Conservation (phyloP, 2,329 filamentous ascomycete species). For the Pyricularia pennisetigena region DNA sequence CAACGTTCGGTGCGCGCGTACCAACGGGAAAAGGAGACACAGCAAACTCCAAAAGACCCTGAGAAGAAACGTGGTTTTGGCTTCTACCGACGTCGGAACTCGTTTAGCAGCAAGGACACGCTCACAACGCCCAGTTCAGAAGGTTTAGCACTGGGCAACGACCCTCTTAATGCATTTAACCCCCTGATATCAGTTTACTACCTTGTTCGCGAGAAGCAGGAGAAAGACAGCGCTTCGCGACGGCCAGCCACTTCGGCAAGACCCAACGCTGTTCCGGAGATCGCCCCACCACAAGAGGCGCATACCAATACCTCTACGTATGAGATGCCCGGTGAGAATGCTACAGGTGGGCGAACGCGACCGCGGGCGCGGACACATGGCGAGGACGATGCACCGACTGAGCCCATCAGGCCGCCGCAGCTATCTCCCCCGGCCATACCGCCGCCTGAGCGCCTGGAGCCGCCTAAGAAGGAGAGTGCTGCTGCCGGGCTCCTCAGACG, state of each 20-base stretch:
- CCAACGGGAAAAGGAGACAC: conserved; percentile 55
- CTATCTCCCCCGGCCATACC: conserved; percentile 33
- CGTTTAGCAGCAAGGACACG: conserved; percentile 79
- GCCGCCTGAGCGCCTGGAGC: conserved; percentile 28
- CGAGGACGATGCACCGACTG: conserved; percentile 71
- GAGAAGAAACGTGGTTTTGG: conserved; percentile 81
- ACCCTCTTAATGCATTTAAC: conserved; percentile 88
- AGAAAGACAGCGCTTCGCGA: conserved; percentile 52
- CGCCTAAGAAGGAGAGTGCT: conserved; percentile 74
- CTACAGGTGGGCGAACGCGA: conserved; percentile 72
- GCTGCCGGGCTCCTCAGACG: conserved; percentile 76
- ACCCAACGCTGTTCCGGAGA: conserved; percentile 52
- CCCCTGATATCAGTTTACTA: conserved; percentile 92
- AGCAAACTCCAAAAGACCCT: conserved; percentile 47
- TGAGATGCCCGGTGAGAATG: conserved; percentile 82
- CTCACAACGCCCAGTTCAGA: conserved; percentile 77
- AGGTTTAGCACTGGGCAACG: conserved; percentile 68
- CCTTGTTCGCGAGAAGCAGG: conserved; percentile 88
- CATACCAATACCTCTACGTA: conserved; percentile 80
- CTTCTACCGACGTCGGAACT: conserved; percentile 93
- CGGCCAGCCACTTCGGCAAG: conserved; percentile 27
- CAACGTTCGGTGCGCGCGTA: conserved; percentile 69
- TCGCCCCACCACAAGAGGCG: conserved; percentile 73
- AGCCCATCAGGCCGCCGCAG: conserved; percentile 56
- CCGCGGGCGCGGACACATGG: conserved; percentile 87